Conservation (phyloP, 495 filamentous ascomycete species). For the Trichoderma gamsii region DNA sequence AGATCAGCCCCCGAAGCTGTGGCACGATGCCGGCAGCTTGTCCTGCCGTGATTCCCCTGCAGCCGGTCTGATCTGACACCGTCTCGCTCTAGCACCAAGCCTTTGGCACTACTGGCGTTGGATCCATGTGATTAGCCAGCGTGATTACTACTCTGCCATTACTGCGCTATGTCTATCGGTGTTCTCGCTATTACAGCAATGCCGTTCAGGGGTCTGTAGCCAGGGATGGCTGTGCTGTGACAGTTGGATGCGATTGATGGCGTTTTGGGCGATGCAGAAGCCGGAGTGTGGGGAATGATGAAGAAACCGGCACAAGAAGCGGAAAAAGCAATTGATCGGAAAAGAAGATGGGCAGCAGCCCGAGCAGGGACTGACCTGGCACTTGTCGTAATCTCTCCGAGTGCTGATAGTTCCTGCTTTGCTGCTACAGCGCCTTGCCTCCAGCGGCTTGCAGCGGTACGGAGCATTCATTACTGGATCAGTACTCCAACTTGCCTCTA, state of each 20-base stretch:
- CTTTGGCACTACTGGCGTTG: too few species aligned
- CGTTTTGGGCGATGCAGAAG: too few species aligned
- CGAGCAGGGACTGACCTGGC: not conserved
- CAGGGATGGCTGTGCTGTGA: too few species aligned
- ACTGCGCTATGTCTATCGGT: too few species aligned
- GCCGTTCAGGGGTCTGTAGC: too few species aligned
- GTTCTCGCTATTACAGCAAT: too few species aligned
- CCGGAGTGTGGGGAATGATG: not conserved
- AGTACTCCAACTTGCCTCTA: not conserved
- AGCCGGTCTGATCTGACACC: not conserved
- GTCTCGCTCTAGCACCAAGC: too few species aligned
- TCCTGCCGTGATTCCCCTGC: constrained; percentile 3
- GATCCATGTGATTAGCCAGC: too few species aligned
- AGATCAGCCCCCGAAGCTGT: not conserved
- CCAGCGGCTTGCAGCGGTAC: not conserved
- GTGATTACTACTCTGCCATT: too few species aligned
- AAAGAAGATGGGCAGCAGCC: not conserved
- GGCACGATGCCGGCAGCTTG: not conserved
- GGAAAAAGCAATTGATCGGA: not conserved
- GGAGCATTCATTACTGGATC: not conserved
- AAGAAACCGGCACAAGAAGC: not conserved
- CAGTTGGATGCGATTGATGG: too few species aligned
- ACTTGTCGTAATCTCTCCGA: not conserved
- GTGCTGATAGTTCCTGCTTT: too few species aligned
- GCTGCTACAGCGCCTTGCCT: not conserved